Evolutionary conservation across 148 eudicot species (phyloP).

Genomic region (Arctostaphylos glauca): DNA sequence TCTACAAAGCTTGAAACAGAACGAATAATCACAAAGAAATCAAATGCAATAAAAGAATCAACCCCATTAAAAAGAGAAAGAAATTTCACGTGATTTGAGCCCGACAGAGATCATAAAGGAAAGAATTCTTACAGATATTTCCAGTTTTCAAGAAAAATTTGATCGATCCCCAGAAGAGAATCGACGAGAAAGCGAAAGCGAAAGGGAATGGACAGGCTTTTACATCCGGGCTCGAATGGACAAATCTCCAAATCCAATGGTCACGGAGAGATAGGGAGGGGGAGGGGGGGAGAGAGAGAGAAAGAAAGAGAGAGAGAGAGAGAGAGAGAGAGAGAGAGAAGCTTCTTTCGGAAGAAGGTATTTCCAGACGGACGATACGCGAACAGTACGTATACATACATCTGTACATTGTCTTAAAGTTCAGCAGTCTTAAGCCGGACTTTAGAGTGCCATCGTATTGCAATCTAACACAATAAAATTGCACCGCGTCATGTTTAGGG

Average conservation of each 20-base stretch:
- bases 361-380: background rate
- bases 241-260: conserved; percentile 5
- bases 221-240: background rate
- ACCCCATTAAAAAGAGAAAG: background rate
- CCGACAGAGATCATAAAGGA: background rate
- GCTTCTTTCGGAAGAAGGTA: background rate
- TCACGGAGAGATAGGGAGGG: background rate
- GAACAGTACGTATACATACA: background rate
- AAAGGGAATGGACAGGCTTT: background rate
- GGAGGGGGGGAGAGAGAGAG: no score
- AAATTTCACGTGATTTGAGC: background rate
- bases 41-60: background rate
- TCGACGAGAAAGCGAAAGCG: conserved; percentile 11
- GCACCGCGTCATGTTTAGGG: no score
- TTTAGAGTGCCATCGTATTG: no score
- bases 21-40: background rate
- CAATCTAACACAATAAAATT: no score
- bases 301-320: background rate
- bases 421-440: no score
- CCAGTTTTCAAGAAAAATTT: background rate
- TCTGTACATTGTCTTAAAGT: no score
- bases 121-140: background rate
- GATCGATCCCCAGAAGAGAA: background rate
- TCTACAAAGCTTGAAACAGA: background rate
- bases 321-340: background rate